phyloP scores from a whole-genome alignment of 2,329 filamentous ascomycete species.

The Sclerotinia spermophila region DNA sequence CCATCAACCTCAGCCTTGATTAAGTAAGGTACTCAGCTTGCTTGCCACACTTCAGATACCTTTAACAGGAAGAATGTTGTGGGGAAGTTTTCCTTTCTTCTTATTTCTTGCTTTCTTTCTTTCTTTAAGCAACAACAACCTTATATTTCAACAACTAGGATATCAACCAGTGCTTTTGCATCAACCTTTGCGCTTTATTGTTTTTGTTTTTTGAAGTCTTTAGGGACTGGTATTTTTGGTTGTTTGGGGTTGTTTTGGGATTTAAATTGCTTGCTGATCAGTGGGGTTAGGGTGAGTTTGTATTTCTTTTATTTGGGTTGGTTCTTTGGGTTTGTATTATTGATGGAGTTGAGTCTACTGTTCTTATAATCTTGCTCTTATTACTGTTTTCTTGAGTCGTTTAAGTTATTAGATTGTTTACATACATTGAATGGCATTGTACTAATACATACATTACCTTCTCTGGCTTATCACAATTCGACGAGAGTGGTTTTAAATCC shows the following conservation, averaged over 20 bases:
- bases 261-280: too few species aligned
- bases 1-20: background rate
- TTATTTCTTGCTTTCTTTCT: background rate
- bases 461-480: background rate
- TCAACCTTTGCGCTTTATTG: background rate
- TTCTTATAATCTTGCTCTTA: accelerated
- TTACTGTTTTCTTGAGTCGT: background rate
- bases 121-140: background rate
- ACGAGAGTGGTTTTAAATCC: background rate
- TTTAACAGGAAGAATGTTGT: background rate
- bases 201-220: background rate
- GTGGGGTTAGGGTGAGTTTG: background rate
- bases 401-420: too few species aligned
- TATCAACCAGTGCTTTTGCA: background rate
- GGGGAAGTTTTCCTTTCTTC: too few species aligned
- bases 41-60: background rate
- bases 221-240: background rate
- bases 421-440: too few species aligned
- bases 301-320: accelerated
- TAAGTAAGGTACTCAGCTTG: background rate
- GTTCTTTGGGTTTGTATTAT: too few species aligned
- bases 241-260: background rate
- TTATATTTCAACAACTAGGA: background rate
- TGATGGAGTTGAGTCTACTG: too few species aligned
- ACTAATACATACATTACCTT: background rate